A percentile compares a stretch with the other conserved stretches of the same genome.
These are phyloP conservation scores for Begonia peltatifolia DNA, from an alignment of 306 rosid species.

Conservation along the genomic window DNA sequence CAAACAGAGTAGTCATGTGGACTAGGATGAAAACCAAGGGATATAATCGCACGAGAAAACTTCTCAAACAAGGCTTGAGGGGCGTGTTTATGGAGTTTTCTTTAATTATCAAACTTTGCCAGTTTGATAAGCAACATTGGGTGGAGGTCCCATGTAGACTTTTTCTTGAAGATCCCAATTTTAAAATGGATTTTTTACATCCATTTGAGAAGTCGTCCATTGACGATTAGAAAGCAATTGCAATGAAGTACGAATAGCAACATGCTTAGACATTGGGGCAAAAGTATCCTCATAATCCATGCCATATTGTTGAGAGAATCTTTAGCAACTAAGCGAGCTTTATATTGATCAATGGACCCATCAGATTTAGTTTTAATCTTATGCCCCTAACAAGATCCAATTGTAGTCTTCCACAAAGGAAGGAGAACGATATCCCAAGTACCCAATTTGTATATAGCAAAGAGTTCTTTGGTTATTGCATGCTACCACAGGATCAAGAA, in stretches of 20 bases:
- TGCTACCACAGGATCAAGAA: not conserved
- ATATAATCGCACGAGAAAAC: too few relatives aligned
- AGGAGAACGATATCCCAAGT: not conserved
- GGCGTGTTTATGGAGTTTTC: too few relatives aligned
- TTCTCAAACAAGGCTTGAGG: too few relatives aligned
- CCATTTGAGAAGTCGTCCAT: too few relatives aligned
- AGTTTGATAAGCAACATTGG: too few relatives aligned
- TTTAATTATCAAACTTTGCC: too few relatives aligned
- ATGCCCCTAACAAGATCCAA: not conserved
- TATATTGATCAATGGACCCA: not conserved
- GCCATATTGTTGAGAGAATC: not conserved
- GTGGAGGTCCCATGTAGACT: too few relatives aligned
- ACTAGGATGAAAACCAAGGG: too few relatives aligned
- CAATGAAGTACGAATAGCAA: not conserved
- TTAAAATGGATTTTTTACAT: too few relatives aligned
- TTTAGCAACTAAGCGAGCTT: not conserved
- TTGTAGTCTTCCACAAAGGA: not conserved
- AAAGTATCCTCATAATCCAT: not conserved
- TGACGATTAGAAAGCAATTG: too few relatives aligned
- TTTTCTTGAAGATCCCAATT: too few relatives aligned
- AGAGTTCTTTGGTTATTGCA: not conserved
- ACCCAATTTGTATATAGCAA: not conserved
- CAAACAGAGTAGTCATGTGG: too few relatives aligned
- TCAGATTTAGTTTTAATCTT: not conserved
- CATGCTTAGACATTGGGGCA: not conserved